A percentile compares a stretch with the other conserved stretches of the same genome.
Conservation (phyloP, 148 eudicot genomes). For the Diospyros lotus region DNA sequence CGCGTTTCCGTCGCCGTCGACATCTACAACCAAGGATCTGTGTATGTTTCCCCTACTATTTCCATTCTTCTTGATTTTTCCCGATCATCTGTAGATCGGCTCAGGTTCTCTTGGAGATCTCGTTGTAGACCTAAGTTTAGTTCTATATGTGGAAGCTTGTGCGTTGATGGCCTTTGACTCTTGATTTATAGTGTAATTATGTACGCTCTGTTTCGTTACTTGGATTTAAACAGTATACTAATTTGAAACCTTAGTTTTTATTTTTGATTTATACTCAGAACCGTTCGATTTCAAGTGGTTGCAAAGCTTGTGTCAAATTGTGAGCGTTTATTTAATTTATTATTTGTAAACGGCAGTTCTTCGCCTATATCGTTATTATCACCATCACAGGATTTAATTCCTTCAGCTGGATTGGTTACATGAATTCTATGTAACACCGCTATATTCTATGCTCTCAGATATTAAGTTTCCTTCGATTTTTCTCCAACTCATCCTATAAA, state of each 20-base stretch:
- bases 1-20: slow-evolving; percentile 74
- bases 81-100: not conserved
- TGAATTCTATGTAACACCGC: too few species aligned
- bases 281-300: not conserved
- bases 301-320: not conserved
- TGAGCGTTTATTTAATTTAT: slow-evolving; percentile 7
- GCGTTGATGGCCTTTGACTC: not conserved
- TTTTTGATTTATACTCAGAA: not conserved
- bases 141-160: not conserved
- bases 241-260: not conserved
- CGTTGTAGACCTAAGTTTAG: not conserved
- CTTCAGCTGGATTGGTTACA: too few species aligned
- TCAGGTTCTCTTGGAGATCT: not conserved
- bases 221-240: not conserved
- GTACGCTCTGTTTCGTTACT: too few species aligned
- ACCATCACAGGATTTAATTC: too few species aligned
- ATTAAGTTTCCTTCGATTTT: too few species aligned
- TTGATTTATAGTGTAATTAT: not conserved
- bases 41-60: slow-evolving; percentile 29
- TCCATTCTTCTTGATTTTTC: not conserved
- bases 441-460: too few species aligned
- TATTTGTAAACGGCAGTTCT: not conserved
- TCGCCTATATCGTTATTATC: not conserved
- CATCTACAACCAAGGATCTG: slow-evolving; percentile 83
- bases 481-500: too few species aligned